These are phyloP conservation scores for Catharanthus roseus DNA, from an alignment of 257 asterid genomes.

Conservation along the genomic window DNA sequence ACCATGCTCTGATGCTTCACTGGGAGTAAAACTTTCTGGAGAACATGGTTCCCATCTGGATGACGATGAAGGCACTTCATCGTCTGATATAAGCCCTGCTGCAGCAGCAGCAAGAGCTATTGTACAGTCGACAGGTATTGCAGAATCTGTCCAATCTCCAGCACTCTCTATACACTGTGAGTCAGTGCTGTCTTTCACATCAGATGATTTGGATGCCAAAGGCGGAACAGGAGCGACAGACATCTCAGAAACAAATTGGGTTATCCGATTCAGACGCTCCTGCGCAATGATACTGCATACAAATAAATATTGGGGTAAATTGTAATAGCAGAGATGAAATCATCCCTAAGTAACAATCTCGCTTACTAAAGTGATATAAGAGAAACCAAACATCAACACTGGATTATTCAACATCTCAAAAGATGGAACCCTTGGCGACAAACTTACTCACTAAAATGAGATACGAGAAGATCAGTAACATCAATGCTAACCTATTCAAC, in stretches of 20 bases:
- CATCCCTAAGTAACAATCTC: neutral
- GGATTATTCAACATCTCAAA: slow-evolving; percentile 87
- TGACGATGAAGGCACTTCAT: slow-evolving; percentile 45
- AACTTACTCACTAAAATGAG: neutral
- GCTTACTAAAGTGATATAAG: neutral
- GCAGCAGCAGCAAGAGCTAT: slow-evolving; percentile 71
- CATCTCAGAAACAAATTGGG: slow-evolving; percentile 61
- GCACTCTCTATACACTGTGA: slow-evolving; percentile 39
- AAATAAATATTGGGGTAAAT: slow-evolving; percentile 28
- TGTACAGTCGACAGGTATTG: slow-evolving; percentile 63
- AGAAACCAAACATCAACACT: slow-evolving; percentile 17
- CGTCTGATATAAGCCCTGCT: slow-evolving; percentile 66
- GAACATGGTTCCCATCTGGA: slow-evolving; percentile 49
- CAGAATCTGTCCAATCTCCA: slow-evolving; percentile 64
- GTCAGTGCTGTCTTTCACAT: slow-evolving; percentile 32
- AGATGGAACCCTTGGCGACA: slow-evolving; percentile 83
- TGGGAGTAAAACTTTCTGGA: slow-evolving; percentile 42
- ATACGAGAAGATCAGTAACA: slow-evolving; percentile 10
- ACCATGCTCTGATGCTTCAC: slow-evolving; percentile 53
- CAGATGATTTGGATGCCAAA: slow-evolving; percentile 29
- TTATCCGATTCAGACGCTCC: slow-evolving; percentile 79
- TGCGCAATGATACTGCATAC: slow-evolving; percentile 84
- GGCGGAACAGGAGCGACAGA: slow-evolving; percentile 41
- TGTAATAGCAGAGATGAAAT: slow-evolving; percentile 11
- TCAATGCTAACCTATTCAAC: slow-evolving; percentile 61